Evolutionary conservation across 1,284 basidiomycete genomes (phyloP), one percentile per base, ranked within the genome.

Genomic region (Moesziomyces parantarcticus): DNA sequence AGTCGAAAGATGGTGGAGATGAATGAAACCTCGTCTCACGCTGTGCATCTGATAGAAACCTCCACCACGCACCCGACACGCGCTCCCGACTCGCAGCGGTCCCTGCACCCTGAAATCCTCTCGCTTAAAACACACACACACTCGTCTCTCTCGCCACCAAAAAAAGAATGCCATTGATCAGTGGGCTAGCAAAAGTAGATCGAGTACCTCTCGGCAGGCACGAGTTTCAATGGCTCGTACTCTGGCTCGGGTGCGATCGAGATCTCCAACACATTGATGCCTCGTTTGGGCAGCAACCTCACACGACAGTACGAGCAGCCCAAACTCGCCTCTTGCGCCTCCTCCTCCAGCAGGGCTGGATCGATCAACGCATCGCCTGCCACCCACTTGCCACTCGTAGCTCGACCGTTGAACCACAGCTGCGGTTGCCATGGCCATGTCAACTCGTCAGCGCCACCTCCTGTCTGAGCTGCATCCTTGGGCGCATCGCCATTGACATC

Each of bases 201-300:
- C 21, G 54, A 44, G 45, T 74, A 74, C 34, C 51, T 53, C 48
- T 74, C 71, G 4, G 49, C 44, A 5, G 61, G 58, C n/a, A 74
- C 23, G 1, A 25, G 20, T 10, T 22, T 43, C 11, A 74, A 42
- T n/a, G 54, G 29, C 20, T 22, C 29, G 2, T 48, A 61, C 3
- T 26, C 16, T 5, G 48, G 3, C 2, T 69, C 61, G 1, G 71
- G 48, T 29, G 32, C 44, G n/a, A 74, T 36, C 16, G 25, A 34
- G 46, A 74, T 50, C 39, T 74, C 71, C 53, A 74, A 65, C 29
- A 65, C 65, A 20, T 74, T 74, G 40, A 69, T 63, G 4, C 71
- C 71, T 2, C 64, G 25, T 11, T 53, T 64, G 5, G 71, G 71
- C 10, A 65, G 52, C 40, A 74, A 49, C 13, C 61, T 50, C 1